Conservation (phyloP, 164 flowering plant genomes). For the Vitis labrusca region DNA sequence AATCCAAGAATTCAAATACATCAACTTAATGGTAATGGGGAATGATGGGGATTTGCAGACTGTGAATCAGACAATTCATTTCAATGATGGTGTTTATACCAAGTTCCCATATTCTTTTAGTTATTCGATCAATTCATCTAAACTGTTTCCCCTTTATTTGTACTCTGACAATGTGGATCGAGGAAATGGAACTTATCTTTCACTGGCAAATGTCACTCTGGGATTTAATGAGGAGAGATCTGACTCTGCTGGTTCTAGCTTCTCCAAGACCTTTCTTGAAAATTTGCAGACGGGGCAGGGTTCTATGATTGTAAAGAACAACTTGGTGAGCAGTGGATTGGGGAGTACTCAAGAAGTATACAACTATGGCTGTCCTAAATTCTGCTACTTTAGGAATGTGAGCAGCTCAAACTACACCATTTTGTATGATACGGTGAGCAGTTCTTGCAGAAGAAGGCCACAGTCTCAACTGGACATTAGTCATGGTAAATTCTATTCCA, state of each 20-base stretch:
- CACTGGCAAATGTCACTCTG: slow-evolving; percentile 45
- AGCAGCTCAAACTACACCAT: slow-evolving; percentile 81
- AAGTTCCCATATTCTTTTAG: slow-evolving; percentile 23
- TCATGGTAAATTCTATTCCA: slow-evolving; percentile 6
- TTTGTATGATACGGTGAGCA: slow-evolving; percentile 44
- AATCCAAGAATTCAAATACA: slow-evolving; percentile 45
- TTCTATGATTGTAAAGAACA: slow-evolving; percentile 49
- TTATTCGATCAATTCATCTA: slow-evolving; percentile 21
- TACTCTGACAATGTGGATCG: slow-evolving; percentile 37
- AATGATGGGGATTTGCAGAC: slow-evolving; percentile 60
- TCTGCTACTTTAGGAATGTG: slow-evolving; percentile 80
- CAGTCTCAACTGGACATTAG: slow-evolving; percentile 8
- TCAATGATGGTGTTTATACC: slow-evolving; percentile 35
- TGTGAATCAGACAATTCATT: slow-evolving; percentile 58
- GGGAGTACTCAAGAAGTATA: slow-evolving; percentile 71
- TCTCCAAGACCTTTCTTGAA: slow-evolving; percentile 30
- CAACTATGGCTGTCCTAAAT: slow-evolving; percentile 29
- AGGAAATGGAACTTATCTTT: slow-evolving; percentile 33
- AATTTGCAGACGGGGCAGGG: slow-evolving; percentile 69
- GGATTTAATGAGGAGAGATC: slow-evolving; percentile 45
- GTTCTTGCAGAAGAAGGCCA: slow-evolving; percentile 28
- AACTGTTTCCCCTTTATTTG: slow-evolving; percentile 39
- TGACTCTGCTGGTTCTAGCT: slow-evolving; percentile 7
- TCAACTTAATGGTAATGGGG: slow-evolving; percentile 55
- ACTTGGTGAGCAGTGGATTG: slow-evolving; percentile 52